Base-by-base conservation (phyloP, 2,329 filamentous ascomycete genomes). In the Sclerotinia spermophila region DNA sequence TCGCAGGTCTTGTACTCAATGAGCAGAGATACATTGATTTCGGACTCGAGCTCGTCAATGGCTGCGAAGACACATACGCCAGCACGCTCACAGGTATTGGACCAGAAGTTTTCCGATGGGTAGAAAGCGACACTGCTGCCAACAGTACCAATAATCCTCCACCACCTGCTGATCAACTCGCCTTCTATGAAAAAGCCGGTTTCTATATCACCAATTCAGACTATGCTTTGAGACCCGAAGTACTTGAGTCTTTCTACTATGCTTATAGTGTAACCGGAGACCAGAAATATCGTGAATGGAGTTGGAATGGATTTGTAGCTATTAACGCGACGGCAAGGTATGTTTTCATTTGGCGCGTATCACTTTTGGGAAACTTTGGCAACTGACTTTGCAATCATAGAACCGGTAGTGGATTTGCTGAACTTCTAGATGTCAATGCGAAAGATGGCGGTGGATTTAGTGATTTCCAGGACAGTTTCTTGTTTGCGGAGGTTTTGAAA, bases 401-500 rank as follows among this genome's bases (percentile, higher is more conserved):
- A 35, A 87, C 86, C 0, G 87, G 86, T 10, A 89, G 86, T 33
- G 93, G 91, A 11, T 96, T 89, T 80, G 86, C 86, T 19, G 84
- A 86, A 42, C 82, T 96, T 69, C 79, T 76, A 0, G 80, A 96
- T 78, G 92, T 96, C 60, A 92, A 91, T 75, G 81, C 81, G 38
- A 76, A 77, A 5, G 84, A 83, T 42, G 92, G 92, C 15, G 91
- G 91, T 1, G 80, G 81, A 0, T 88, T 86, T 71, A 80, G 81
- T 56, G 87, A 97, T 79, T 90, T 90, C 79, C 91, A 95, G 84
- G 92, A 97, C 82, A 94, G 91, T 76, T 97, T 96, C 82, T 90
- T 92, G 83, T 93, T 96, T 79, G 93, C 93, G 0, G 93, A 97
- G 83, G 91, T 94, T 73, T 79, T 97, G 80, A 97, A 97, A 84